Base-by-base conservation (phyloP, 805 yeast genomes). In the Komagataella pastoris region DNA sequence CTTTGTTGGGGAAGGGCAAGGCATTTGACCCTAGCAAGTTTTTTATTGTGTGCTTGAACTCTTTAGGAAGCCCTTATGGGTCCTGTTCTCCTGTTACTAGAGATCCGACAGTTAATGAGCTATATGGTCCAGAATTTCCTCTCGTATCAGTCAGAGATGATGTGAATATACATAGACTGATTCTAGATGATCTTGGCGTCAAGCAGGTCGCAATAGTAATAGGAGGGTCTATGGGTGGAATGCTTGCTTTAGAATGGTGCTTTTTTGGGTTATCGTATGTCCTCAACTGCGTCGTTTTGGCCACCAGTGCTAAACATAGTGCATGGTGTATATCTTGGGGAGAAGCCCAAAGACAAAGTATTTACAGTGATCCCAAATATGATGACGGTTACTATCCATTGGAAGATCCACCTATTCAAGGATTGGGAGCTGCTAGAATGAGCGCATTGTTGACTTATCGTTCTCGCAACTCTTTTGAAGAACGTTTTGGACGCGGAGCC, bases 291-390 rank as follows among this genome's bases (percentile, higher is more conserved):
- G 82, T 91, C 12, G 91, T 97, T 0, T 68, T 91, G 51, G 99
- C 99, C 1, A 91, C 98, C 0, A 81, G 95, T 23, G 97, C 98
- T 0, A 75, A 95, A 61, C 95, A 90, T 47, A 85, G 95, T 2
- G 99, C 99, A 0, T 93, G 99, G 99, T 93, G 98, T 58, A 93
- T 93, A 46, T 87, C 96, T 3, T 93, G 99, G 99, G 91, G 95
- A 51, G 99, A 93, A 63, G 95, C 99, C 1, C 99, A 93, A 68
- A 77, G 99, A 59, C 99, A 93, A 65, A 82, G 96, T 56, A 88
- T 93, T 24, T 93, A 90, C 67, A 84, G 96, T 10, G 99, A 93
- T 64, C 98, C 98, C 7, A 85, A 85, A 62, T 93, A 89, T 65
- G 74, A 78, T 52, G 97, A 90, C 61, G 99, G 99, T 1, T 89